Conservation (phyloP, 805 yeast species). For the Pichia occidentalis region DNA sequence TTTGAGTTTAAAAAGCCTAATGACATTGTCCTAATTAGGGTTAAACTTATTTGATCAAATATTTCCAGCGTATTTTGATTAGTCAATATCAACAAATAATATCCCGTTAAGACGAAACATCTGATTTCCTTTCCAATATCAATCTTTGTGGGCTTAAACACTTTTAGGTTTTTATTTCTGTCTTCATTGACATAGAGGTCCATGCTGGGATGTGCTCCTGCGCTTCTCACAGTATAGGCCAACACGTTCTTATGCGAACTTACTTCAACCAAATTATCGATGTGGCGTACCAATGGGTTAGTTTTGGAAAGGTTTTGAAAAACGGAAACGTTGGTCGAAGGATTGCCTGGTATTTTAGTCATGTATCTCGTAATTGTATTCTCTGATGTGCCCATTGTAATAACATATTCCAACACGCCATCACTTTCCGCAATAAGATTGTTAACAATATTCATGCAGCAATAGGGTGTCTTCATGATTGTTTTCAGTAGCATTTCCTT, state of each 20-base stretch:
- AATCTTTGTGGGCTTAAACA: slow-evolving; percentile 12
- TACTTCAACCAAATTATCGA: background rate
- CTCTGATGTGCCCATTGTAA: slow-evolving; percentile 13
- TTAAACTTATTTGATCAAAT: slow-evolving; percentile 47
- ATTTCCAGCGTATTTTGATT: slow-evolving; percentile 35
- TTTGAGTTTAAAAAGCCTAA: slow-evolving; percentile 27
- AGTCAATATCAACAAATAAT: slow-evolving; percentile 45
- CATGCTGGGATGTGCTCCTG: no score
- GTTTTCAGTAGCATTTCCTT: slow-evolving; percentile 37
- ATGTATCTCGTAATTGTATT: slow-evolving; percentile 16
- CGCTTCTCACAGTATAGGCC: no score
- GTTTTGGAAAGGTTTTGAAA: slow-evolving; percentile 16
- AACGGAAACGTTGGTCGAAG: slow-evolving; percentile 11
- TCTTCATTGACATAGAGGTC: no score
- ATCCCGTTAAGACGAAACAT: slow-evolving; percentile 43
- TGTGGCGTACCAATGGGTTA: slow-evolving; percentile 16
- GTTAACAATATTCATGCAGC: slow-evolving; percentile 10
- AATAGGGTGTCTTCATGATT: slow-evolving; percentile 32
- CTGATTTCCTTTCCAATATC: slow-evolving; percentile 19
- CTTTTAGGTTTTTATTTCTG: no score
- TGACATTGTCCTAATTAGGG: slow-evolving; percentile 35
- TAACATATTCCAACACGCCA: slow-evolving; percentile 6
- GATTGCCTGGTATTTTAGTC: slow-evolving; percentile 10
- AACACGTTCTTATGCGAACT: no score
- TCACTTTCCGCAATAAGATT: slow-evolving; percentile 1